Base-by-base conservation (phyloP, 2,329 filamentous ascomycete genomes). In the Diplodia scrobiculata region DNA sequence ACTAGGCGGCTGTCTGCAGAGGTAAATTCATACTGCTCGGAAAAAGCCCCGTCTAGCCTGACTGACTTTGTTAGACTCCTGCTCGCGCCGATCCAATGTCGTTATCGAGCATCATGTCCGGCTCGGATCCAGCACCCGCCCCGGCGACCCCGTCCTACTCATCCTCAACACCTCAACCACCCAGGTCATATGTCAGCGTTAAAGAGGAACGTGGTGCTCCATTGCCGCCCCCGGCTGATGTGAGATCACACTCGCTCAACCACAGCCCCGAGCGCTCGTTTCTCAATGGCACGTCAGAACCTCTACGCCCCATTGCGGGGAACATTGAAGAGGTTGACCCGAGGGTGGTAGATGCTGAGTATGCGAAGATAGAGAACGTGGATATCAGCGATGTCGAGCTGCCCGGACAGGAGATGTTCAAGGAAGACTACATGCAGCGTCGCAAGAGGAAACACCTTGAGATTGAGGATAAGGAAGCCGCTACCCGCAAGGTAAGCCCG, bases 61-160 rank as follows among this genome's bases (percentile, higher is more conserved):
- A 74, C 72, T 63, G 63, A 53, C 48, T 52, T 66, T 74, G 74
- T 69, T 71, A 92, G 86, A 90, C 89, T 59, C 86, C 90, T 1
- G 87, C 86, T 71, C 88, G 92, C 76, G 84, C 89, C 67, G 91
- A 96, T 75, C 90, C 93, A 63, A 97, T 97, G 93, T 95, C 93
- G 5, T 95, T 98, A 74, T 95, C 92, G 70, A 97, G 93, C 75
- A 96, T 98, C 67, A 88, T 98, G 51, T 94, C 92, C 3, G 92
- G 87, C 70, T 84, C 90, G 65, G 89, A 92, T 66, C 87, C 90
- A 63, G 83, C 86, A 17, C 77, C 76, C 80, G 70, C 75, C 29
- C 58, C 58, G 79, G 13, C 81, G 80, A 51, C 72, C 66, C 55
- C 71, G 71, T 66, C 70, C 68, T 66, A 59, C 54, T 45, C 54